A percentile compares a stretch with the other conserved stretches of the same genome.
phyloP scores from a whole-genome alignment of 352 stramenopile genomes.

The Pseudoperonospora humuli region DNA sequence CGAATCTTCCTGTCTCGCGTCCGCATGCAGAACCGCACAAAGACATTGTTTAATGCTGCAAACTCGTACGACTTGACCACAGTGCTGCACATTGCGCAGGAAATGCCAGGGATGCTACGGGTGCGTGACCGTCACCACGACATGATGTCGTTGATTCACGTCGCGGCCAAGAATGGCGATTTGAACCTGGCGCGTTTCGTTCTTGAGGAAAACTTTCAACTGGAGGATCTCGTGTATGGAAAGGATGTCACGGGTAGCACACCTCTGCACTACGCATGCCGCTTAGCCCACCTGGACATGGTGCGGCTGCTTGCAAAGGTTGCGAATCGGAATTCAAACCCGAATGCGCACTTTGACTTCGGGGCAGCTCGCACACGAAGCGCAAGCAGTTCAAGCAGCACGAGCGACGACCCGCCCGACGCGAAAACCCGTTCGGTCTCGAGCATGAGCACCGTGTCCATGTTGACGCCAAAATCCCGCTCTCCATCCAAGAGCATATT shows the following conservation, averaged over 20 bases:
- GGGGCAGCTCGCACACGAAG: conserved; percentile 42
- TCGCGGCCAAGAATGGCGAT: conserved; percentile 82
- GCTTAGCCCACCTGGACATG: conserved; percentile 77
- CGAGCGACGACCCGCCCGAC: conserved; percentile 28
- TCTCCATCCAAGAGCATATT: conserved; percentile 49
- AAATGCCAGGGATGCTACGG: conserved; percentile 71
- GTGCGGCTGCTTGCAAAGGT: conserved; percentile 78
- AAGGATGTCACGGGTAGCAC: conserved; percentile 71
- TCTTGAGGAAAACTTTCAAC: conserved; percentile 67
- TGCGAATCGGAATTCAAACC: conserved; percentile 72
- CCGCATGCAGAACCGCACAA: conserved; percentile 71
- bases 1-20: conserved; percentile 73
- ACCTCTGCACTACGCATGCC: conserved; percentile 76
- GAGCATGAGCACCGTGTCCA: conserved; percentile 33
- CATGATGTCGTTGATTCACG: conserved; percentile 85
- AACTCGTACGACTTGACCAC: conserved; percentile 71
- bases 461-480: conserved; percentile 28
- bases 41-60: conserved; percentile 70
- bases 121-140: conserved; percentile 68
- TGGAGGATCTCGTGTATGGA: conserved; percentile 83
- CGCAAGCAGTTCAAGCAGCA: conserved; percentile 58
- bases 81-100: conserved; percentile 75
- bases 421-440: conserved; percentile 59
- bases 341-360: conserved; percentile 42
- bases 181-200: conserved; percentile 79